A percentile compares a stretch with the other conserved stretches of the same genome.
Conservation (phyloP, 2,329 filamentous ascomycete species). For the Cryphonectria nitschkei region DNA sequence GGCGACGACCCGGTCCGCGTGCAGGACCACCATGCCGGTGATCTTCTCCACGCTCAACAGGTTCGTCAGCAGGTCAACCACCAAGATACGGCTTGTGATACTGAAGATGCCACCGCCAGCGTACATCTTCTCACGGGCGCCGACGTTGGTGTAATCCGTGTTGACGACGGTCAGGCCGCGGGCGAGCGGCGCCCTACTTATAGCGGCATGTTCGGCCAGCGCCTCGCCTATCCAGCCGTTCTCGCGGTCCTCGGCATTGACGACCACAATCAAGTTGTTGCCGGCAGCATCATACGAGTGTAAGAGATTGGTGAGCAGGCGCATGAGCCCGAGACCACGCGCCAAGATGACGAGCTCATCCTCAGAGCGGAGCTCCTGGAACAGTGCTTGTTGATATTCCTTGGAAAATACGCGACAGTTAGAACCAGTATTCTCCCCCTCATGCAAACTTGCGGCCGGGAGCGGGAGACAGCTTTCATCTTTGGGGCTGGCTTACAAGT, state of each 20-base stretch:
- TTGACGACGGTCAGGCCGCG: conserved; percentile 90
- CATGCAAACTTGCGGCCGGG: conserved; percentile 13
- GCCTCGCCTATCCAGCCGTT: conserved; percentile 98
- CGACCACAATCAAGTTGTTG: conserved; percentile 86
- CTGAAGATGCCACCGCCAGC: conserved; percentile 87
- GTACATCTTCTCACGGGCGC: conserved; percentile 89
- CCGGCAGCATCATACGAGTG: conserved; percentile 97
- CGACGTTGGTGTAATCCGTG: conserved; percentile 88
- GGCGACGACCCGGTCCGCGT: conserved; percentile 83
- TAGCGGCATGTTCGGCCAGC: conserved; percentile 90
- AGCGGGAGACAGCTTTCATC: not conserved
- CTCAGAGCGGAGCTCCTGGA: conserved; percentile 84
- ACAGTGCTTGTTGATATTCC: conserved; percentile 94
- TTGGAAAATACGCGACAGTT: conserved; percentile 37
- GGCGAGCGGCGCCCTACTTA: conserved; percentile 80
- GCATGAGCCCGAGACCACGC: conserved; percentile 87
- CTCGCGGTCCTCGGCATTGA: conserved; percentile 89
- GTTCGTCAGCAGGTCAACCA: conserved; percentile 88
- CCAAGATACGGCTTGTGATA: conserved; percentile 91
- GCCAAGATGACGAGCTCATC: conserved; percentile 94
- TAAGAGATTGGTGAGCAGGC: conserved; percentile 91
- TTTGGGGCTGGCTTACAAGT: conserved; percentile 52
- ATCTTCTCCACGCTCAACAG: conserved; percentile 82
- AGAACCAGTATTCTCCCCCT: conserved; percentile 18
- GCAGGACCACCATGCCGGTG: conserved; percentile 83